Percentiles rank a stretch among this genome's conserved stretches.
Evolutionary conservation across 2,329 filamentous ascomycete genomes (phyloP).

Genomic region (Colletotrichum nymphaeae): DNA sequence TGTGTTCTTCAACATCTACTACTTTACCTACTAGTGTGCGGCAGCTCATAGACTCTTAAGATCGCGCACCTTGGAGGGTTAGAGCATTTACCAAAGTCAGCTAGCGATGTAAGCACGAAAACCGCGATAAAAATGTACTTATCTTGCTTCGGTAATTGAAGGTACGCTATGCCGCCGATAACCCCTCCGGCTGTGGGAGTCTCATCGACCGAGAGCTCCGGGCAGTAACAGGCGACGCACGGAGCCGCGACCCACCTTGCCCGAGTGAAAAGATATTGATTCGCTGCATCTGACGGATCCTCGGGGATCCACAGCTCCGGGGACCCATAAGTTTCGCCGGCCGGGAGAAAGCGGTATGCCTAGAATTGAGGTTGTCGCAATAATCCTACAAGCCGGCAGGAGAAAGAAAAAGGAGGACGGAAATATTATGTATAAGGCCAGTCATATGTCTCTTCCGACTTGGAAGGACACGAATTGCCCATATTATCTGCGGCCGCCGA

Average conservation of each 20-base stretch:
- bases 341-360: not conserved
- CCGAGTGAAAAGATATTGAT: not conserved
- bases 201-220: not conserved
- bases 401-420: too few relatives aligned
- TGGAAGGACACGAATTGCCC: rapidly evolving
- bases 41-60: too few relatives aligned
- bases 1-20: too few relatives aligned
- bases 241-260: not conserved
- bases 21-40: too few relatives aligned
- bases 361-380: not conserved
- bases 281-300: not conserved
- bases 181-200: not conserved
- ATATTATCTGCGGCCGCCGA: not conserved
- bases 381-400: too few relatives aligned
- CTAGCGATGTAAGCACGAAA: too few relatives aligned
- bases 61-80: too few relatives aligned
- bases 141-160: too few relatives aligned
- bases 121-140: too few relatives aligned
- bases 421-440: too few relatives aligned
- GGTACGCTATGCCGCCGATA: not conserved
- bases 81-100: too few relatives aligned
- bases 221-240: not conserved
- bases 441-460: too few relatives aligned
- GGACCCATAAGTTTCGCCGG: not conserved
- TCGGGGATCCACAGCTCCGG: not conserved